Evolutionary conservation across 2,329 filamentous ascomycete genomes (phyloP).

Genomic region (Xenosphaeropsis pyriputrescens): DNA sequence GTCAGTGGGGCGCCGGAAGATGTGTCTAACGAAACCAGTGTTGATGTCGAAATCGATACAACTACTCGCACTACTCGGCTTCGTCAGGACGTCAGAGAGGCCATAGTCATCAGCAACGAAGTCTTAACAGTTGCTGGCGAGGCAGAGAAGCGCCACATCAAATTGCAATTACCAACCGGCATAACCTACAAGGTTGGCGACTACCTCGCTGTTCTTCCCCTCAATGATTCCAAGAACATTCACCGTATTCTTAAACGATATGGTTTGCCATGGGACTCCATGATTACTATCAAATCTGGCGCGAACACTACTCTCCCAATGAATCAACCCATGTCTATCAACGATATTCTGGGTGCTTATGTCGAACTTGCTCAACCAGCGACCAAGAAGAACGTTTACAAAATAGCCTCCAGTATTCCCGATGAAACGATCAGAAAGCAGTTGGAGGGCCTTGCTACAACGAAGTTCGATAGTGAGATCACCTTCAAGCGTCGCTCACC

Average conservation of each 20-base stretch:
- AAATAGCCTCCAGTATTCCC: slow-evolving; percentile 2
- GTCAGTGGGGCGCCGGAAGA: slow-evolving; percentile 23
- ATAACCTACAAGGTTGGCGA: slow-evolving; percentile 59
- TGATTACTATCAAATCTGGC: slow-evolving; percentile 42
- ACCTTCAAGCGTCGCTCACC: slow-evolving; percentile 44
- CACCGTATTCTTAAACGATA: slow-evolving; percentile 45
- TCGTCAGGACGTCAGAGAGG: slow-evolving; percentile 48
- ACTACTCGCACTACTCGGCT: slow-evolving; percentile 39
- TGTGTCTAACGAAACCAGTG: slow-evolving; percentile 6
- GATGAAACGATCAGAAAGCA: slow-evolving; percentile 12
- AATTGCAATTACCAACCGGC: slow-evolving; percentile 50
- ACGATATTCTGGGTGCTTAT: slow-evolving; percentile 51
- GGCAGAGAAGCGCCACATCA: slow-evolving; percentile 47
- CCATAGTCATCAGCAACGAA: slow-evolving; percentile 36
- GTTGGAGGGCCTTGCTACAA: slow-evolving; percentile 31
- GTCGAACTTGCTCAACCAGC: slow-evolving; percentile 61
- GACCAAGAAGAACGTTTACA: slow-evolving; percentile 23
- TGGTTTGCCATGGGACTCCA: slow-evolving; percentile 52
- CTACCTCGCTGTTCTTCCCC: slow-evolving; percentile 59
- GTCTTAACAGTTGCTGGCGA: slow-evolving; percentile 33
- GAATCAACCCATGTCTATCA: slow-evolving; percentile 39
- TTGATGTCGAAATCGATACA: slow-evolving; percentile 15
- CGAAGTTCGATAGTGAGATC: slow-evolving; percentile 31
- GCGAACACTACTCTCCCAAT: slow-evolving; percentile 38
- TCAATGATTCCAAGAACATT: slow-evolving; percentile 50